Conservation (phyloP, 805 yeast genomes). For the Candida wancherniae region DNA sequence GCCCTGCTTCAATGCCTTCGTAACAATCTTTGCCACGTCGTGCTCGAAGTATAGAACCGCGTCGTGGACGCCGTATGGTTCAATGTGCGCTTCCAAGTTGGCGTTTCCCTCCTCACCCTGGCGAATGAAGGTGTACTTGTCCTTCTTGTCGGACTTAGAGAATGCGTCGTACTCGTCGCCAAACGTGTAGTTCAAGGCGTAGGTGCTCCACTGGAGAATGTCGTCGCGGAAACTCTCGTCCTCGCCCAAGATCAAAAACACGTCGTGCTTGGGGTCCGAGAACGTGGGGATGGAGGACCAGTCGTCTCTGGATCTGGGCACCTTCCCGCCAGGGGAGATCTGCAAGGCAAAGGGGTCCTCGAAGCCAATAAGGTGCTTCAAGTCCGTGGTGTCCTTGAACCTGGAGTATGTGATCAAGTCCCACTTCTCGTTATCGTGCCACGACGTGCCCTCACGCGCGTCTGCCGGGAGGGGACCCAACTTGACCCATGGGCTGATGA, state of each 20-base stretch:
- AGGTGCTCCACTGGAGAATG: slow-evolving; percentile 29
- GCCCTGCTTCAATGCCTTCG: slow-evolving; percentile 5
- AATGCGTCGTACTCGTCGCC: slow-evolving; percentile 25
- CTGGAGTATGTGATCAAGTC: slow-evolving; percentile 14
- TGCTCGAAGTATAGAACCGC: slow-evolving; percentile 16
- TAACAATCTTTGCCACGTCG: slow-evolving; percentile 4
- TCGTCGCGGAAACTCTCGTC: slow-evolving; percentile 41
- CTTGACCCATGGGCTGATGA: slow-evolving; percentile 39
- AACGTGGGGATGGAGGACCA: slow-evolving; percentile 33
- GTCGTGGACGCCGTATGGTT: slow-evolving; percentile 19
- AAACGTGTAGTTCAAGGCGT: slow-evolving; percentile 28
- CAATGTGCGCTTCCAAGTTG: slow-evolving; percentile 15
- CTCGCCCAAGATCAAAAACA: slow-evolving; percentile 36
- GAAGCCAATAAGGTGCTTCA: slow-evolving; percentile 9
- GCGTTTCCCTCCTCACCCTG: slow-evolving; percentile 16
- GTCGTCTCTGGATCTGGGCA: slow-evolving; percentile 21
- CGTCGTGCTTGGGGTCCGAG: slow-evolving; percentile 20
- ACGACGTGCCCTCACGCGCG: slow-evolving; percentile 29
- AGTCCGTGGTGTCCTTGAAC: slow-evolving; percentile 7
- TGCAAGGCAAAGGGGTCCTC: slow-evolving; percentile 14
- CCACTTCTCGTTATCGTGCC: slow-evolving; percentile 23
- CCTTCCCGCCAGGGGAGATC: slow-evolving; percentile 23
- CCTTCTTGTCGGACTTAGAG: slow-evolving; percentile 13
- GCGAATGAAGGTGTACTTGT: slow-evolving; percentile 21
- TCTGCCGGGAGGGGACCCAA: slow-evolving; percentile 20